Evolutionary conservation across 495 filamentous ascomycete genomes (phyloP).

Genomic region (Penicillium alfredii): DNA sequence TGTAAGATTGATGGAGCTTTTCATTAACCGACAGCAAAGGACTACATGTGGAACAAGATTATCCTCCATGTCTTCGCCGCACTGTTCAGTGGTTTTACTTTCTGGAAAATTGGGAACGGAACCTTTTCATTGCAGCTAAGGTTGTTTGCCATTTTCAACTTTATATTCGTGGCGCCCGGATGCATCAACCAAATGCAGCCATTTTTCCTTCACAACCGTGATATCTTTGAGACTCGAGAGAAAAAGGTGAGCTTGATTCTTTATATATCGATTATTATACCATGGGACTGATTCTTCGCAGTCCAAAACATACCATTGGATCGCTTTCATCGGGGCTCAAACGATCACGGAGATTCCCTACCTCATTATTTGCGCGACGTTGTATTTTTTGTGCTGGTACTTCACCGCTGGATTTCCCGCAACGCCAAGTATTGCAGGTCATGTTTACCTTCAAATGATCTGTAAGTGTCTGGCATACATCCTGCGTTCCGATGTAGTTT

Average conservation of each 20-base stretch:
- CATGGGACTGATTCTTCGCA: conserved; percentile 53
- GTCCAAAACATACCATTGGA: conserved; percentile 52
- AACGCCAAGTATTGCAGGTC: conserved; percentile 37
- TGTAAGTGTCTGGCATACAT: conserved; percentile 30
- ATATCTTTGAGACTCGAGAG: conserved; percentile 64
- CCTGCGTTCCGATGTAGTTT: too few species aligned
- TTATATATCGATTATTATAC: conserved; percentile 47
- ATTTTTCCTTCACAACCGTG: conserved; percentile 74
- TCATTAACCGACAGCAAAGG: too few species aligned
- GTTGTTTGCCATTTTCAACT: conserved; percentile 62
- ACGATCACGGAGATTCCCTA: conserved; percentile 57
- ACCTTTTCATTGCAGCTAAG: conserved; percentile 33
- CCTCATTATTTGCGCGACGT: conserved; percentile 47
- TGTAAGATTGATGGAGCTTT: conserved; percentile 2
- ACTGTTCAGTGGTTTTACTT: conserved; percentile 41
- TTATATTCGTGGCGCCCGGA: conserved; percentile 66
- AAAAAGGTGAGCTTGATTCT: conserved; percentile 61
- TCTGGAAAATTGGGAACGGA: conserved; percentile 41
- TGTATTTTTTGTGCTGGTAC: conserved; percentile 57
- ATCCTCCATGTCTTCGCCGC: conserved; percentile 36
- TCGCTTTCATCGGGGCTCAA: conserved; percentile 39
- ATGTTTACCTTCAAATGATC: conserved; percentile 43
- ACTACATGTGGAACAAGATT: conserved; percentile 42
- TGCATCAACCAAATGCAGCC: conserved; percentile 85
- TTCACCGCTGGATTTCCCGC: conserved; percentile 49